These are phyloP conservation scores for Kodamaea fungicola DNA, from an alignment of 1,139 yeast species.

Conservation along the genomic window DNA sequence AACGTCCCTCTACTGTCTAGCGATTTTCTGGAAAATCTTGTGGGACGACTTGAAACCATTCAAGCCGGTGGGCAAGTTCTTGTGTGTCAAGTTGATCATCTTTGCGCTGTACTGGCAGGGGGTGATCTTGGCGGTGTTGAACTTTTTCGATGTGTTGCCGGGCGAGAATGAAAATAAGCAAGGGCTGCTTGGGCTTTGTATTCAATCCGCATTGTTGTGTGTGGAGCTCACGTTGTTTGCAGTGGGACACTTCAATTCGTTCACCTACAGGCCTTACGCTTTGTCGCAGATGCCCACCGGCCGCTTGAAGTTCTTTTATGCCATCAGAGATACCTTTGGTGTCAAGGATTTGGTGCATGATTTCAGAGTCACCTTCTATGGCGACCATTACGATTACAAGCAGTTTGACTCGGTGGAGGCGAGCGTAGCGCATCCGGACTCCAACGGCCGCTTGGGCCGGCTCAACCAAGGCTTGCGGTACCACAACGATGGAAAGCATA, in stretches of 20 bases:
- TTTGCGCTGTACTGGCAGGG: slow-evolving; percentile 99
- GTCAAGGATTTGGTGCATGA: slow-evolving; percentile 73
- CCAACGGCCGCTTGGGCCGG: slow-evolving; percentile 65
- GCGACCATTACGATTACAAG: slow-evolving; percentile 75
- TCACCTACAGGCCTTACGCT: slow-evolving; percentile 72
- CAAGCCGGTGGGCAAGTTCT: slow-evolving; percentile 86
- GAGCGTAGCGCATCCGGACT: slow-evolving; percentile 62
- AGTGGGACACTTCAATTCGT: slow-evolving; percentile 81
- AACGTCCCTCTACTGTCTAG: slow-evolving; percentile 77
- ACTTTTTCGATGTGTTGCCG: slow-evolving; percentile 49
- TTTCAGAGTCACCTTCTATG: slow-evolving; percentile 62
- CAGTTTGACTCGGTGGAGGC: slow-evolving; percentile 82
- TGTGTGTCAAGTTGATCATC: slow-evolving; percentile 88
- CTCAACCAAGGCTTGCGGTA: slow-evolving; percentile 83
- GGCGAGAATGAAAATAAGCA: slow-evolving; percentile 14
- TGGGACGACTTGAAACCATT: slow-evolving; percentile 73
- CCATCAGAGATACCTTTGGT: slow-evolving; percentile 76
- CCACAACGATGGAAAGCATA: slow-evolving; percentile 70
- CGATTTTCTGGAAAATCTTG: slow-evolving; percentile 88
- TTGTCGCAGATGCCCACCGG: slow-evolving; percentile 62
- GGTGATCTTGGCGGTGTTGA: slow-evolving; percentile 59
- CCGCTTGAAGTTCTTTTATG: slow-evolving; percentile 55
- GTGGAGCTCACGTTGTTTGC: slow-evolving; percentile 86
- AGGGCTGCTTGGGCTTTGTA: slow-evolving; percentile 49
- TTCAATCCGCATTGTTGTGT: slow-evolving; percentile 79